These are phyloP conservation scores for Coemansia sp. DNA, from an alignment of 192 early-diverging fungal species.

Conservation along the genomic window DNA sequence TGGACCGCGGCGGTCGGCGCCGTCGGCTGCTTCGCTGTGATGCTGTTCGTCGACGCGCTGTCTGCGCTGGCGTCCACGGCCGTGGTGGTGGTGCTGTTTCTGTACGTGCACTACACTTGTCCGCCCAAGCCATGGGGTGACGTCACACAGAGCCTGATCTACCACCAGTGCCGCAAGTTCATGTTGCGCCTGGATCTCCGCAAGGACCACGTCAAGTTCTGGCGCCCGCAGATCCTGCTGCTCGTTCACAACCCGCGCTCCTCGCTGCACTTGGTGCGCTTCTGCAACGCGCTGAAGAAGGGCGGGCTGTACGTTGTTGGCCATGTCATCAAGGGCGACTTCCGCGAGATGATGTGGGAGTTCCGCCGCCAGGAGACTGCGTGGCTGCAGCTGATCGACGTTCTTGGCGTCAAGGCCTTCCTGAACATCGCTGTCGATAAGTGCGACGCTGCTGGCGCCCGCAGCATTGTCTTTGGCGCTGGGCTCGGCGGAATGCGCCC, in stretches of 20 bases:
- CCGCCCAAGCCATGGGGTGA: constrained; percentile 72
- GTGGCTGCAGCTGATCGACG: constrained; percentile 64
- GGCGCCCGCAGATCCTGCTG: constrained; percentile 69
- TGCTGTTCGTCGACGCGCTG: constrained; percentile 58
- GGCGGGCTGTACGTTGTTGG: constrained; percentile 68
- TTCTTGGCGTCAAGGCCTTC: constrained; percentile 63
- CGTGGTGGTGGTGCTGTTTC: constrained; percentile 58
- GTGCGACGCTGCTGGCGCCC: constrained; percentile 54
- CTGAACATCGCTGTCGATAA: constrained; percentile 58
- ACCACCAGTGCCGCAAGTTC: constrained; percentile 72
- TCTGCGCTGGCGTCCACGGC: constrained; percentile 54
- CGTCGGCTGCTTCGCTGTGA: constrained; percentile 54
- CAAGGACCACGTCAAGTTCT: constrained; percentile 71
- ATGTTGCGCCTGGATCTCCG: constrained; percentile 62
- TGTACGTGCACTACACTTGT: constrained; percentile 65
- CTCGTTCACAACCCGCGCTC: constrained; percentile 62
- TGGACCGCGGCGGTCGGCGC: constrained; percentile 63
- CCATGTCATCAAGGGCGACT: constrained; percentile 59
- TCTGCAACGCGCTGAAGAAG: constrained; percentile 70
- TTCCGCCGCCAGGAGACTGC: constrained; percentile 54
- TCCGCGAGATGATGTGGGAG: constrained; percentile 56
- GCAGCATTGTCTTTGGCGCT: constrained; percentile 60
- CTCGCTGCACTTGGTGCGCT: constrained; percentile 60
- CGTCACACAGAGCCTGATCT: constrained; percentile 68
- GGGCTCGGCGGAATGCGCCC: constrained; percentile 70